phyloP scores from a whole-genome alignment of 1,284 basidiomycete genomes.

The Peniophora sp. region DNA sequence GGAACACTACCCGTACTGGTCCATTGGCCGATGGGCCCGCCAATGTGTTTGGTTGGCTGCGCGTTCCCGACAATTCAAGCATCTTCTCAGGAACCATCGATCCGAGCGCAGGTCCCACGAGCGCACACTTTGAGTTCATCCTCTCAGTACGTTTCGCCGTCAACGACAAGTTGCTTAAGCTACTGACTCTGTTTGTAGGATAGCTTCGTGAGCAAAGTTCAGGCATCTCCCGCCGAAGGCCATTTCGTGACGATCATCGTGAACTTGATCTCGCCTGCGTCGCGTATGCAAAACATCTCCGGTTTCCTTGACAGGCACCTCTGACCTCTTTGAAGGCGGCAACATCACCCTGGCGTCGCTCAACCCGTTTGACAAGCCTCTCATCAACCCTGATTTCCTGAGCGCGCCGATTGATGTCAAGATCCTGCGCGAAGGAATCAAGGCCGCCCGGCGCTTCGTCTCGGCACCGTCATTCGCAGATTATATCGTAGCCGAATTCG shows the following conservation, averaged over 20 bases:
- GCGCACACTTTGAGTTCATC: constrained; percentile 9
- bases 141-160: constrained; percentile 4
- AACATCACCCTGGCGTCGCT: constrained; percentile 11
- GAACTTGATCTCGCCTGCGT: constrained; percentile 8
- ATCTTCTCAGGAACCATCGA: constrained; percentile 22
- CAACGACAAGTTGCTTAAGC: not conserved
- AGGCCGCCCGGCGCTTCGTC: constrained; percentile 14
- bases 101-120: constrained; percentile 26
- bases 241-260: constrained; percentile 9
- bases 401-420: constrained; percentile 17
- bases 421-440: constrained; percentile 11
- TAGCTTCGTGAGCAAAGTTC: constrained; percentile 1
- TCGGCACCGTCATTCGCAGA: constrained; percentile 15
- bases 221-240: constrained; percentile 4
- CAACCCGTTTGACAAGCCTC: constrained; percentile 27
- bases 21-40: constrained; percentile 10
- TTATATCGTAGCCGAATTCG: constrained; percentile 14
- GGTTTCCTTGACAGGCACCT: not conserved
- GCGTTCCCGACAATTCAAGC: constrained; percentile 21
- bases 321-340: constrained; percentile 20
- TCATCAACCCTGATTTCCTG: constrained; percentile 40
- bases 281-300: constrained; percentile 9
- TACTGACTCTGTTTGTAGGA: not conserved
- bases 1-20: constrained; percentile 19
- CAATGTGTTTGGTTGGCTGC: constrained; percentile 19